Evolutionary conservation across 2,329 filamentous ascomycete species (phyloP).

Genomic region (Samsoniella hepiali): DNA sequence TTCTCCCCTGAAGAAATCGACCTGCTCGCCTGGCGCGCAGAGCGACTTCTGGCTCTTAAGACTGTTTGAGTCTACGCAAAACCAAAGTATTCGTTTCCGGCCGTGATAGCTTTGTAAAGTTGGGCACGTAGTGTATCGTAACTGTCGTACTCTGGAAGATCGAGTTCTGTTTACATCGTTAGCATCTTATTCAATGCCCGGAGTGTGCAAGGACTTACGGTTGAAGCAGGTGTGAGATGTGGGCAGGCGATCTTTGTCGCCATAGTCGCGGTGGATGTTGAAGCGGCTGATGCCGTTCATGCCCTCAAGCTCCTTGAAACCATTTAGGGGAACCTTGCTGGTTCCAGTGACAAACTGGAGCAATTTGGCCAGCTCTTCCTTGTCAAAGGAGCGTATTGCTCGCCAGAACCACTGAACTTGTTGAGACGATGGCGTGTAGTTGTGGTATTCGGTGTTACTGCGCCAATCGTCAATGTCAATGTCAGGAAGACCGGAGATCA

Average conservation of each 20-base stretch:
- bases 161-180: slow-evolving; percentile 68
- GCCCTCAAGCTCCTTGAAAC: slow-evolving; percentile 97
- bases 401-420: slow-evolving; percentile 99
- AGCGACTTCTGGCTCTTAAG: not conserved
- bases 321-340: slow-evolving; percentile 95
- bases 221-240: slow-evolving; percentile 99
- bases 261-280: slow-evolving; percentile 98
- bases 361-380: slow-evolving; percentile 95
- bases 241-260: slow-evolving; percentile 90
- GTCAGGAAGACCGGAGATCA: slow-evolving; percentile 95
- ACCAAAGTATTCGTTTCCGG: slow-evolving; percentile 94
- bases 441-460: slow-evolving; percentile 97
- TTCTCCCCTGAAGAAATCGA: not conserved
- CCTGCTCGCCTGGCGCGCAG: not conserved
- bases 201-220: slow-evolving; percentile 62
- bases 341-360: slow-evolving; percentile 98
- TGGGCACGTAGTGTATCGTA: slow-evolving; percentile 88
- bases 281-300: slow-evolving; percentile 99
- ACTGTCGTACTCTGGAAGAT: slow-evolving; percentile 95
- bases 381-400: slow-evolving; percentile 93
- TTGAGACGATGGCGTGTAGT: slow-evolving; percentile 88
- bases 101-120: slow-evolving; percentile 93
- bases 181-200: slow-evolving; percentile 24
- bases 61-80: slow-evolving; percentile 64
- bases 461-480: slow-evolving; percentile 99